Evolutionary conservation across 2,329 filamentous ascomycete species (phyloP).

Genomic region (Calonectria pteridis): DNA sequence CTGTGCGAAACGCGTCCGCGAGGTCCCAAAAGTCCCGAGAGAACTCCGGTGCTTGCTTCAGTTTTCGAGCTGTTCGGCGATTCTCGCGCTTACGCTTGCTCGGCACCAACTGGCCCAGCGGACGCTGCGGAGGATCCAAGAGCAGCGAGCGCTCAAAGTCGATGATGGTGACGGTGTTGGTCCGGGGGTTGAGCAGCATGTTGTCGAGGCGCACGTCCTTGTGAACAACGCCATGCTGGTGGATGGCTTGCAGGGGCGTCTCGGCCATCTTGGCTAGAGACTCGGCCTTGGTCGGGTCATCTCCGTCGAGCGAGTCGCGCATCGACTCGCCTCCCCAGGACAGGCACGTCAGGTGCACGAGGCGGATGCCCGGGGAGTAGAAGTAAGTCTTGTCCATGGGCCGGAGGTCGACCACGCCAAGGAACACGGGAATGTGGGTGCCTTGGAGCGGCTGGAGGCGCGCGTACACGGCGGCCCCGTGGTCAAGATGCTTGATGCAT

Average conservation of each 20-base stretch:
- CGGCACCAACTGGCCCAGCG: background rate
- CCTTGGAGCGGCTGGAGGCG: background rate
- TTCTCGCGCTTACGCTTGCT: background rate
- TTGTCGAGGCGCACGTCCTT: background rate
- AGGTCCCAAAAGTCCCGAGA: too few relatives aligned
- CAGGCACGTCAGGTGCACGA: background rate
- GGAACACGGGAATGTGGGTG: background rate
- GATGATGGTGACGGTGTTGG: background rate
- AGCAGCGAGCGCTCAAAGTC: background rate
- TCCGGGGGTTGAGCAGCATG: background rate
- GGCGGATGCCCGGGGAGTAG: too few relatives aligned
- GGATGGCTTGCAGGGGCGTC: background rate
- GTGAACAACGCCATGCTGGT: background rate
- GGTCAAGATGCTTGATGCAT: background rate
- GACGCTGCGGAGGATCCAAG: background rate
- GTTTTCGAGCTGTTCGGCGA: too few relatives aligned
- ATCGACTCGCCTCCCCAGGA: background rate
- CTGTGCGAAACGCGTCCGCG: too few relatives aligned
- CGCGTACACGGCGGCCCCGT: background rate
- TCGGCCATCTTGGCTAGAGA: background rate
- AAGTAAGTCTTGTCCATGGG: background rate
- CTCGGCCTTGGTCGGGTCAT: too few relatives aligned
- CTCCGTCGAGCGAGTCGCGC: fast-evolving
- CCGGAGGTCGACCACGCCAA: background rate
- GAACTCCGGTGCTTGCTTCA: too few relatives aligned